Base-by-base conservation (phyloP, 2,329 filamentous ascomycete genomes). In the Fusarium metavorans region DNA sequence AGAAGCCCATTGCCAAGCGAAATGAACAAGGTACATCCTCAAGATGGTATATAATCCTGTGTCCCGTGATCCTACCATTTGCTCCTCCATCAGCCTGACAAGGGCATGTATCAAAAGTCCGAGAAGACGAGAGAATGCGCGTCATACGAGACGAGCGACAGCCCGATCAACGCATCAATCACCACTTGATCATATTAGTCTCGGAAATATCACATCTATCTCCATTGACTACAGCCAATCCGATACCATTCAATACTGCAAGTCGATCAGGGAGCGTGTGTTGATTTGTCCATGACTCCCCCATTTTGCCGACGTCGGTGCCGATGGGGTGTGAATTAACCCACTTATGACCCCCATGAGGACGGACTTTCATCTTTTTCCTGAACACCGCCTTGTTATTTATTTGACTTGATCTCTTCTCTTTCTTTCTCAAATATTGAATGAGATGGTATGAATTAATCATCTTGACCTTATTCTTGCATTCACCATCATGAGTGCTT, bases 291-390 rank as follows among this genome's bases (percentile, higher is more conserved):
- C 7, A 62, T 50, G 56, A 43, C 66, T 45, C 43, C 57, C 50
- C 50, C 39, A 23, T 35, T 58, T 18, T 32, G 72, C 72, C 72
- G 72, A 75, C 11, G 48, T 74, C 72, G 72, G 72, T 52, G 62
- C 72, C 72, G 72, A 75, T 30, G 25, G 5, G 11, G 50, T 45
- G 54, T 68, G 59, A 60, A 43, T 68, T 60, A 62, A 27, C 41
- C 48, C 65, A 75, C 68, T 70, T 59, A 39, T n/a, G 25, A 62
- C 35, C 27, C 57, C 27, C 50, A 56, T 45, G 48, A 63, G 35
- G 56, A 43, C 66, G 37, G 63, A 59, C 56, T 63, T 69, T 64
- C 10, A 25, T 20, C 61, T 48, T 67, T 37, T 54, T 52, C 58
- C 59, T 64, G 54, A 57, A 45, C 50, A 18, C 56, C 37, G 35